Conservation (phyloP, 495 filamentous ascomycete species). For the Umbilicaria muhlenbergii region DNA sequence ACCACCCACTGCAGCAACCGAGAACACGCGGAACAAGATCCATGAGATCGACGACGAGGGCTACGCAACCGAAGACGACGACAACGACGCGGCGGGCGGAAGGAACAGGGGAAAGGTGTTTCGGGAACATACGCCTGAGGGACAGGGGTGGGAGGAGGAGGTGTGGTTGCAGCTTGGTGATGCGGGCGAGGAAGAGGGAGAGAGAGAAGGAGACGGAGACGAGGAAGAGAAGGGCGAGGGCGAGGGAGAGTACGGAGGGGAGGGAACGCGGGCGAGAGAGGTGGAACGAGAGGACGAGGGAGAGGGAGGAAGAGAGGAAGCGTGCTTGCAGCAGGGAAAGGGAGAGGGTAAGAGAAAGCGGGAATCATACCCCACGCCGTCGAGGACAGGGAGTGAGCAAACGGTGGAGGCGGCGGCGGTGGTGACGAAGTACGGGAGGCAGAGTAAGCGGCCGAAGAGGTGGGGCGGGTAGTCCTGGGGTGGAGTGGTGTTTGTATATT, state of each 20-base stretch:
- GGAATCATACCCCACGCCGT: too few relatives aligned
- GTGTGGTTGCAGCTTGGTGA: too few relatives aligned
- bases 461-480: too few relatives aligned
- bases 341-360: background rate
- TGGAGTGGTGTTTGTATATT: too few relatives aligned
- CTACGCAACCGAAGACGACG: background rate
- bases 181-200: conserved; percentile 4
- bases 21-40: too few relatives aligned
- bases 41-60: too few relatives aligned
- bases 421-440: background rate
- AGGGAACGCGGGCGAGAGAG: background rate
- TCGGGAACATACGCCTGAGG: too few relatives aligned
- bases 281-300: background rate
- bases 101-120: background rate
- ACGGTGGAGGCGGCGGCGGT: too few relatives aligned
- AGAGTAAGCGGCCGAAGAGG: too few relatives aligned
- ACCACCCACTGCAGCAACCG: too few relatives aligned
- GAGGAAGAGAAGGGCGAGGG: background rate
- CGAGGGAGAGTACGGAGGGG: background rate
- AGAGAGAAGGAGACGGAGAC: background rate
- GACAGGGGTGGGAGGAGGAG: background rate
- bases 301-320: background rate
- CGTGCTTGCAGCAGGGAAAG: background rate
- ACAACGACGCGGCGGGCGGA: background rate
- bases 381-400: too few relatives aligned